Conservation (phyloP, 495 filamentous ascomycete species). For the Geopyxis carbonaria region DNA sequence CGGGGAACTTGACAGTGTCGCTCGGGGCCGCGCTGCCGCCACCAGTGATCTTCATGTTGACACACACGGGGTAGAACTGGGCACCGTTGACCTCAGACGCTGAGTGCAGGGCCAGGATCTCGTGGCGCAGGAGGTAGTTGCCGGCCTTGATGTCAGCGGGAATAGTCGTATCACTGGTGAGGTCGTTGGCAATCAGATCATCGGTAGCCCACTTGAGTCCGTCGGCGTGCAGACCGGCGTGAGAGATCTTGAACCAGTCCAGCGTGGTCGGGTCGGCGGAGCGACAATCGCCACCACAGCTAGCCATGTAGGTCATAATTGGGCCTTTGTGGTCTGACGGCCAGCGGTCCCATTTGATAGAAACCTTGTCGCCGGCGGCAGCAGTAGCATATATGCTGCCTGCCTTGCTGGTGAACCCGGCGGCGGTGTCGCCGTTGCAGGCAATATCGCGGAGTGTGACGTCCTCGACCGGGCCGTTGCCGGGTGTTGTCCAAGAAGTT, state of each 20-base stretch:
- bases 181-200: conserved; percentile 44
- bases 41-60: conserved; percentile 57
- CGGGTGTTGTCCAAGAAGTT: conserved; percentile 35
- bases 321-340: conserved; percentile 50
- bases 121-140: conserved; percentile 67
- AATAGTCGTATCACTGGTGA: conserved; percentile 52
- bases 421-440: conserved; percentile 44
- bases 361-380: conserved; percentile 37
- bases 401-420: conserved; percentile 17
- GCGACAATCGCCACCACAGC: conserved; percentile 53
- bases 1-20: conserved; percentile 40
- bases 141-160: conserved; percentile 46
- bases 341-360: conserved; percentile 52
- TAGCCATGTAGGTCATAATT: conserved; percentile 55
- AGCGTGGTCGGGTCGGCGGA: conserved; percentile 41
- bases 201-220: conserved; percentile 56
- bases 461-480: conserved; percentile 38
- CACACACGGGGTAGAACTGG: conserved; percentile 64
- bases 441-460: conserved; percentile 41
- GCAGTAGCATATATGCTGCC: conserved; percentile 38
- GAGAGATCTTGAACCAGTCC: conserved; percentile 51
- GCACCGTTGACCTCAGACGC: conserved; percentile 43
- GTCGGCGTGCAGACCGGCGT: conserved; percentile 40
- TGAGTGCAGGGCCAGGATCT: conserved; percentile 63
- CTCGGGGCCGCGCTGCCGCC: conserved; percentile 40